phyloP scores from a whole-genome alignment of 345 rosid species.

The Orychophragmus violaceus region DNA sequence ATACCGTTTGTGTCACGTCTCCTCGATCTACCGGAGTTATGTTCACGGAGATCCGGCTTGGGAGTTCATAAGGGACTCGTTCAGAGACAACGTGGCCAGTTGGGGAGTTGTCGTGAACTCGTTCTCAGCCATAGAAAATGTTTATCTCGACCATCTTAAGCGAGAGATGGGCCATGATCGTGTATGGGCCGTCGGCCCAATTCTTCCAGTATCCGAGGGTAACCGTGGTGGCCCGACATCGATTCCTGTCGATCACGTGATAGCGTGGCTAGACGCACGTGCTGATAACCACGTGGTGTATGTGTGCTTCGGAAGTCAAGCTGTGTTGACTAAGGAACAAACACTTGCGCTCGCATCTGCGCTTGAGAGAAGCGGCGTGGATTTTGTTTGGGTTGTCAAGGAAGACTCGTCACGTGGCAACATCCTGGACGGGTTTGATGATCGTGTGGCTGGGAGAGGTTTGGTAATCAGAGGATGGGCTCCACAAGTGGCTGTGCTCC shows the following conservation, averaged over 20 bases:
- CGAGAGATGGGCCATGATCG: slow-evolving; percentile 33
- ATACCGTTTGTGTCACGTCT: slow-evolving; percentile 44
- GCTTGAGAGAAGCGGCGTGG: slow-evolving; percentile 44
- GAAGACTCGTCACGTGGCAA: slow-evolving; percentile 1
- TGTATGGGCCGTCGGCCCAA: slow-evolving; percentile 55
- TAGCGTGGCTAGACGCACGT: slow-evolving; percentile 54
- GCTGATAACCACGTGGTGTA: slow-evolving; percentile 48
- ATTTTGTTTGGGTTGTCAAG: slow-evolving; percentile 47
- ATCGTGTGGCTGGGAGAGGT: slow-evolving; percentile 47
- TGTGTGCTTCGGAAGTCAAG: slow-evolving; percentile 68
- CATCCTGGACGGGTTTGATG: slow-evolving; percentile 36
- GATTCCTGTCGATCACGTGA: slow-evolving; percentile 19
- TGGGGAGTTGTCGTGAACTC: slow-evolving; percentile 56
- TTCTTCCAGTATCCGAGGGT: slow-evolving; percentile 18
- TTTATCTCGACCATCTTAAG: slow-evolving; percentile 40
- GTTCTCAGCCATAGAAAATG: slow-evolving; percentile 34
- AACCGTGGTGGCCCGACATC: slow-evolving; percentile 53
- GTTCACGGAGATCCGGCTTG: slow-evolving; percentile 32
- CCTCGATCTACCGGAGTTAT: slow-evolving; percentile 30
- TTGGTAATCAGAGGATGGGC: slow-evolving; percentile 51
- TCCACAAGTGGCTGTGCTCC: slow-evolving; percentile 41
- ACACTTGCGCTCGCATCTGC: slow-evolving; percentile 37
- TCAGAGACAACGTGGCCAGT: slow-evolving; percentile 30
- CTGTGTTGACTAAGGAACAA: slow-evolving; percentile 40
- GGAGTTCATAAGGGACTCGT: slow-evolving; percentile 31